Conservation (phyloP, 345 rosid genomes). For the Melastoma malabathricum region DNA sequence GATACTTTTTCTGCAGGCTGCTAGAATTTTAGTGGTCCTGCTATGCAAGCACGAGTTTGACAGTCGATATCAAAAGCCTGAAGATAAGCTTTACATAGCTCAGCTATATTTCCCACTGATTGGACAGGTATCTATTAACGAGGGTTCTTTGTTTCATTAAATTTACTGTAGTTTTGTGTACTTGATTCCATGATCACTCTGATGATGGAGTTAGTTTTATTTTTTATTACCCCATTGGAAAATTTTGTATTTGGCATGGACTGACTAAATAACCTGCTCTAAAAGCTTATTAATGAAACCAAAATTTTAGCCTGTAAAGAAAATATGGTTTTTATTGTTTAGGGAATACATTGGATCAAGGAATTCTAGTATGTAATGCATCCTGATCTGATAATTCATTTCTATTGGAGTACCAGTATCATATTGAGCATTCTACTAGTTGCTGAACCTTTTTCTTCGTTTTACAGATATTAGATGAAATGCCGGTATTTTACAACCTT, state of each 20-base stretch:
- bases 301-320: too few relatives aligned
- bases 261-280: too few relatives aligned
- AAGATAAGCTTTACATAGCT: conserved; percentile 93
- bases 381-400: too few relatives aligned
- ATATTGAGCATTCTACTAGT: neutral
- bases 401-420: too few relatives aligned
- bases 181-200: neutral
- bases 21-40: conserved; percentile 81
- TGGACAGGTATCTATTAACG: conserved; percentile 50
- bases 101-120: conserved; percentile 89
- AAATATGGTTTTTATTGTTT: too few relatives aligned
- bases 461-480: conserved; percentile 95
- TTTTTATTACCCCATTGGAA: too few relatives aligned
- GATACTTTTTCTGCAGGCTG: conserved; percentile 49
- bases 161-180: conserved; percentile 2
- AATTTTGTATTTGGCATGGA: too few relatives aligned
- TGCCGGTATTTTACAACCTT: conserved; percentile 97
- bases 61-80: conserved; percentile 95
- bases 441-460: conserved; percentile 11
- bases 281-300: too few relatives aligned
- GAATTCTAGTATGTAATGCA: too few relatives aligned
- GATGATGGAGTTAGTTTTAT: too few relatives aligned
- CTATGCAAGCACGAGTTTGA: conserved; percentile 97
- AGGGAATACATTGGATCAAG: too few relatives aligned
- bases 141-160: neutral